Evolutionary conservation across 2,329 filamentous ascomycete genomes (phyloP).

Genomic region (Myriangium duriaei): DNA sequence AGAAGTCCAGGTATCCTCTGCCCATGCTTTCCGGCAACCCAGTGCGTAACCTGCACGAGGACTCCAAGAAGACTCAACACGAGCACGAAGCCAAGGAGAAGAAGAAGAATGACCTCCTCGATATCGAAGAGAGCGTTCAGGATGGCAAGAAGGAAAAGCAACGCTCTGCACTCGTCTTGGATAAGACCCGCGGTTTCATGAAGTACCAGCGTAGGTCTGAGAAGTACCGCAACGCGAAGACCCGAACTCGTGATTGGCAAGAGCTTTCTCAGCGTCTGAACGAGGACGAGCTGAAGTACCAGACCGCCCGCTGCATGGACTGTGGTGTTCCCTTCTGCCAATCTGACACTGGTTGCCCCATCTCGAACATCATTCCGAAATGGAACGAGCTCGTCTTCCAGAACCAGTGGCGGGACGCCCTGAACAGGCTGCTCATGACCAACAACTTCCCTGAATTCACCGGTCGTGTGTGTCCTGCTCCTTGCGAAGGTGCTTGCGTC

Average conservation of each 20-base stretch:
- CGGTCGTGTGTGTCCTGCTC: slow-evolving; percentile 89
- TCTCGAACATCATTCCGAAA: slow-evolving; percentile 95
- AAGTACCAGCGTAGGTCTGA: slow-evolving; percentile 86
- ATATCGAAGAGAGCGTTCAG: slow-evolving; percentile 84
- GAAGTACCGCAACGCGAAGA: slow-evolving; percentile 79
- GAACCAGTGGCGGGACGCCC: slow-evolving; percentile 77
- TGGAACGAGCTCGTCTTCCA: slow-evolving; percentile 76
- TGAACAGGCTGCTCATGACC: slow-evolving; percentile 85
- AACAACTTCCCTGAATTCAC: slow-evolving; percentile 99
- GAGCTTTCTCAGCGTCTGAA: slow-evolving; percentile 79
- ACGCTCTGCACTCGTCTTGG: slow-evolving; percentile 80
- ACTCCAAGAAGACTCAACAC: slow-evolving; percentile 41
- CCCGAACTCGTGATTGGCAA: slow-evolving; percentile 82
- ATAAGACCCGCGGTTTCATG: slow-evolving; percentile 97
- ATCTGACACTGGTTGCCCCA: slow-evolving; percentile 88
- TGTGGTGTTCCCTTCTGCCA: slow-evolving; percentile 98
- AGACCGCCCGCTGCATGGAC: slow-evolving; percentile 95
- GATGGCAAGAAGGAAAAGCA: slow-evolving; percentile 79
- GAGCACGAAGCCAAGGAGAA: slow-evolving; percentile 51
- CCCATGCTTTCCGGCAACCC: slow-evolving; percentile 59
- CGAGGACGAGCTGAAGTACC: slow-evolving; percentile 93
- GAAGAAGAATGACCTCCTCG: slow-evolving; percentile 56
- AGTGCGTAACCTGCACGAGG: slow-evolving; percentile 40
- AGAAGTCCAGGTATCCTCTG: slow-evolving; percentile 71
- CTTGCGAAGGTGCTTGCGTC: slow-evolving; percentile 92